phyloP scores from a whole-genome alignment of 2,329 filamentous ascomycete genomes.

The Aspergillus clavatus region DNA sequence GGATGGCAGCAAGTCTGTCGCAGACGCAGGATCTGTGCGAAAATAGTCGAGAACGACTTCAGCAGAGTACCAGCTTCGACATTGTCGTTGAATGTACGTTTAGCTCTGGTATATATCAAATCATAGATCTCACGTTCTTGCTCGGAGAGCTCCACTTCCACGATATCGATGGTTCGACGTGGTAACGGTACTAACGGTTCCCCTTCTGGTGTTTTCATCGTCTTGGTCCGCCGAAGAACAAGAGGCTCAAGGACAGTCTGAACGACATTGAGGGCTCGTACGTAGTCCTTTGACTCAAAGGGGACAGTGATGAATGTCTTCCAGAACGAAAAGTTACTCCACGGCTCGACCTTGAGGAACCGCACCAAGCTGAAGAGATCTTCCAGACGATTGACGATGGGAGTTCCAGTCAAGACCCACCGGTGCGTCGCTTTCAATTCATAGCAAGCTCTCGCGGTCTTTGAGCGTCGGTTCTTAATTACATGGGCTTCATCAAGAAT shows the following conservation, averaged over 20 bases:
- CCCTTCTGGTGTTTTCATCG: constrained; percentile 93
- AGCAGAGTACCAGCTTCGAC: constrained; percentile 87
- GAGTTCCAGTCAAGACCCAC: constrained; percentile 92
- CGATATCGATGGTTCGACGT: constrained; percentile 73
- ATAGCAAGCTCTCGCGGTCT: constrained; percentile 92
- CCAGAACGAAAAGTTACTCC: constrained; percentile 99
- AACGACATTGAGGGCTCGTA: constrained; percentile 89
- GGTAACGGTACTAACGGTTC: constrained; percentile 77
- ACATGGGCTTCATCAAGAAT: constrained; percentile 94
- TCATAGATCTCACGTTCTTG: constrained; percentile 89
- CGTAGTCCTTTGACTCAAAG: constrained; percentile 92
- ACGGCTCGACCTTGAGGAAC: constrained; percentile 91
- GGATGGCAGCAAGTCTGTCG: constrained; percentile 95
- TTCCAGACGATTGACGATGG: constrained; percentile 92
- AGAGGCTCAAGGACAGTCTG: constrained; percentile 94
- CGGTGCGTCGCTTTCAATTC: constrained; percentile 79
- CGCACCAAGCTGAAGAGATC: constrained; percentile 90
- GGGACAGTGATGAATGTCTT: constrained; percentile 97
- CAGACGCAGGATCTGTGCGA: constrained; percentile 89
- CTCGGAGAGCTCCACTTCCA: constrained; percentile 78
- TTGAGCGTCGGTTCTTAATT: constrained; percentile 86
- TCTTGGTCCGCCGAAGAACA: constrained; percentile 92
- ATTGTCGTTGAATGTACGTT: constrained; percentile 77
- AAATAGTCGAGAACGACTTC: constrained; percentile 95
- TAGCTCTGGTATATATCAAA: constrained; percentile 77